Base-by-base conservation (phyloP, 192 early-diverging fungal species). In the Podila epigama region DNA sequence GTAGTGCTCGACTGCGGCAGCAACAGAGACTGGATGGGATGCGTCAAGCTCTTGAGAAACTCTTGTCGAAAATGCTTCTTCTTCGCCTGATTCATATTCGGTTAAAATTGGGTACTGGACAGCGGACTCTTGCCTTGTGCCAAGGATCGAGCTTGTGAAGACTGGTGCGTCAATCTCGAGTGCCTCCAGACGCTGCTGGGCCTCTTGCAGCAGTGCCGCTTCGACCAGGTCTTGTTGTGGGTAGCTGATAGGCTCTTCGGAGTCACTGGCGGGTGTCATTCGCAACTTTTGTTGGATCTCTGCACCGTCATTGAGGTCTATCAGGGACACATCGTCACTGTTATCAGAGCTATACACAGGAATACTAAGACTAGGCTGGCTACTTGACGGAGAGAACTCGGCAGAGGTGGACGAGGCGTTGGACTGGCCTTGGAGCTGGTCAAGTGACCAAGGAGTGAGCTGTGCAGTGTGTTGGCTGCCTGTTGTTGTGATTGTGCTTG, bases 271-370 rank as follows among this genome's bases (percentile, higher is more conserved):
- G 16, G 29, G 3, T 11, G 48, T 51, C 16, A 29, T 15, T 18
- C 31, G 53, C 16, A 44, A 29, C n/a, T 44, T 51, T 8, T 60
- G 44, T 11, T 34, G 11, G 3, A 52, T 15, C 13, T 37, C 36
- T 2, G 52, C 59, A 15, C 40, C 63, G 9, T 75, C 63, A n/a
- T 66, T 58, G 36, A 75, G 31, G 25, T 75, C 70, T 31, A 75
- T 75, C 36, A 75, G 12, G 0, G 70, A 75, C 4, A 75, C 70
- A 61, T 75, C 70, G 12, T 75, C 70, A 20, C 70, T 61, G 2
- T 65, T 41, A 4, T 75, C 63, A 7, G 63, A 75, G 12, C 41
- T 52, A 48, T 39, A 66, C 18, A 52, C 55, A 37, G 60, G 53
- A 28, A 52, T 48, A 6, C 48, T 53, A 16, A 48, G 27, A 20